Evolutionary conservation across 73 alveolate genomes (phyloP), one percentile per base, ranked within the genome.

Genomic region (Paramecium bursaria): DNA sequence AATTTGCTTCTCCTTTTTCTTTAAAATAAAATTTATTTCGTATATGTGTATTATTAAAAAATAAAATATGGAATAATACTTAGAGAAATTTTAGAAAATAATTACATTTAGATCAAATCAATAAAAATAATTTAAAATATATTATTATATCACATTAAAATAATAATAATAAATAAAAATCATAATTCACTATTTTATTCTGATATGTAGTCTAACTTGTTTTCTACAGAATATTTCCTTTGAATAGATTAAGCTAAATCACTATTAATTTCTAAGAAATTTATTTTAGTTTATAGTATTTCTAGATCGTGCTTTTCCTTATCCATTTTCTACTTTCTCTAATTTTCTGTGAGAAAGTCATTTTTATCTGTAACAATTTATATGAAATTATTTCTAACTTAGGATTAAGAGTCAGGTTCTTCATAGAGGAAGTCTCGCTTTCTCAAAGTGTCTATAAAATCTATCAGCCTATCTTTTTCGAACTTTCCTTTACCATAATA

Each of bases 361-460:
- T 79, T 79, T 17, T 79, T 79, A 51, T 79, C 89, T 21, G 89
- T 79, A 3, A 79, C 89, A 13, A 79, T 73, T 47, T 79, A 39
- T 17, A 79, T 79, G 9, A 44, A 46, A 9, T 61, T 47, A 39
- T 57, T 14, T 39, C 48, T 54, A 7, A 61, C 55, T 52, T 42
- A 30, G 7, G 88, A 75, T 31, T 29, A 48, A 17, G 48, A 75
- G 9, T 44, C 89, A 35, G 29, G 48, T 17, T 30, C 49, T 25
- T 49, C 89, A 9, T 48, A 44, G 21, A 49, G 13, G 9, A 30
- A n/a, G n/a, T 79, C 85, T 54, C 89, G 51, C 46, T 54, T 50
- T 14, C 54, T 79, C 4, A 79, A 48, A 27, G 77, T 79, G 27
- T 79, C 75, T 21, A 79, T 57, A 79, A 54, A 79, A 53, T 79